Percentiles rank a stretch among this genome's conserved stretches.
Evolutionary conservation across 1,139 yeast species (phyloP).

Genomic region (Protomyces arabidopsidicola): DNA sequence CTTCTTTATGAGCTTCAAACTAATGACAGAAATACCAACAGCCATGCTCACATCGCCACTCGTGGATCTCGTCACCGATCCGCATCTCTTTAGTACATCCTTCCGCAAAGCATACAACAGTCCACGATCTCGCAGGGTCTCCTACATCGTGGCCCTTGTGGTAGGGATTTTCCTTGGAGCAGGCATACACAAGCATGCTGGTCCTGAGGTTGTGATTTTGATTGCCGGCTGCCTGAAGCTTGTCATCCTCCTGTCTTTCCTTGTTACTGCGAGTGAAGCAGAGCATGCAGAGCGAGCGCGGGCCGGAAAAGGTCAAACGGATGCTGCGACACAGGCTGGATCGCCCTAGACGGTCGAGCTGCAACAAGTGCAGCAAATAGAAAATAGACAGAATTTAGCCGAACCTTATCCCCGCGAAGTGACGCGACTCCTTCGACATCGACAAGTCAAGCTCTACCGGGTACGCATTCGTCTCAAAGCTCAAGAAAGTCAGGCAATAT

Average conservation of each 20-base stretch:
- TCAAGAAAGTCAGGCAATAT: neutral
- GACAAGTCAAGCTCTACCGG: no score
- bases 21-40: constrained; percentile 5
- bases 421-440: no score
- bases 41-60: neutral
- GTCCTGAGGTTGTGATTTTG: constrained; percentile 2
- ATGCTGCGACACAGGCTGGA: neutral
- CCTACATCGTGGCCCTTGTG: constrained; percentile 4
- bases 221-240: constrained; percentile 13
- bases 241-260: constrained; percentile 3
- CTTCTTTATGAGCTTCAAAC: neutral
- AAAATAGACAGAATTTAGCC: neutral
- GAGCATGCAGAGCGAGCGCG: neutral
- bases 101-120: neutral
- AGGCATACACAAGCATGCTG: neutral
- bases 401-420: neutral
- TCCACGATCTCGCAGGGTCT: constrained; percentile 9
- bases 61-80: constrained; percentile 16
- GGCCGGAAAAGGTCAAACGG: neutral
- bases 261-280: neutral
- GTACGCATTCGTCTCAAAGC: no score
- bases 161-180: constrained; percentile 20
- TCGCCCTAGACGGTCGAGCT: no score
- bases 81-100: constrained; percentile 9
- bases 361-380: no score